Conservation (phyloP, 163 green algal species). For the Botryococcus braunii region DNA sequence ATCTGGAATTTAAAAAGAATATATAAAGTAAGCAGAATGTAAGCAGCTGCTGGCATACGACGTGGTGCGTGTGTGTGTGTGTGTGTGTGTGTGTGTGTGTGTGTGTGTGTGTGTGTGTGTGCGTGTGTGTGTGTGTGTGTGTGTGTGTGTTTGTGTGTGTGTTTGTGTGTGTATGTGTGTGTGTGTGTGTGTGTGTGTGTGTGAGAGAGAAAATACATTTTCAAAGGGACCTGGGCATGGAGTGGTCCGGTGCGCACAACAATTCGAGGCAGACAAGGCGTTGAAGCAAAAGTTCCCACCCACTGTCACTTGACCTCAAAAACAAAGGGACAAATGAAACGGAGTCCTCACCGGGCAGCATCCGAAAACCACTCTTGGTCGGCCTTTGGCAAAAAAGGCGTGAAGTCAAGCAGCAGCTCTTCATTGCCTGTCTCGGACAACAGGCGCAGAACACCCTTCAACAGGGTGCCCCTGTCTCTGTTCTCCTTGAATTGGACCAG, state of each 20-base stretch:
- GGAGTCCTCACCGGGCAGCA: no score
- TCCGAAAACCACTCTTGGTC: slow-evolving; percentile 8
- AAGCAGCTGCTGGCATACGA: no score
- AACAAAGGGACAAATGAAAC: no score
- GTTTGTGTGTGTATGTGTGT: no score
- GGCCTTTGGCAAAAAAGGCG: slow-evolving; percentile 13
- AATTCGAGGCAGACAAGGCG: background rate
- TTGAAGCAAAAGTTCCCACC: background rate
- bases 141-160: no score
- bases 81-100: no score
- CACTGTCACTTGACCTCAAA: no score
- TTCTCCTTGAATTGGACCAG: slow-evolving; percentile 15
- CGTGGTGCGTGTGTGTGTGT: no score
- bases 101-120: no score
- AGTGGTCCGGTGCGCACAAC: background rate
- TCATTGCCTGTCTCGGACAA: slow-evolving; percentile 8
- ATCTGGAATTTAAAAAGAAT: no score
- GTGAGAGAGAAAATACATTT: background rate
- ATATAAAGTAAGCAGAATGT: no score
- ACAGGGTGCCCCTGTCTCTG: slow-evolving; percentile 11
- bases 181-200: background rate
- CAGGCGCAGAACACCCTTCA: slow-evolving; percentile 13
- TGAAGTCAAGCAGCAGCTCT: slow-evolving; percentile 22
- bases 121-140: no score
- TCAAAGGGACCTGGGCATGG: background rate